phyloP scores from a whole-genome alignment of 1,284 basidiomycete genomes.

The Leucoagaricus sp. region DNA sequence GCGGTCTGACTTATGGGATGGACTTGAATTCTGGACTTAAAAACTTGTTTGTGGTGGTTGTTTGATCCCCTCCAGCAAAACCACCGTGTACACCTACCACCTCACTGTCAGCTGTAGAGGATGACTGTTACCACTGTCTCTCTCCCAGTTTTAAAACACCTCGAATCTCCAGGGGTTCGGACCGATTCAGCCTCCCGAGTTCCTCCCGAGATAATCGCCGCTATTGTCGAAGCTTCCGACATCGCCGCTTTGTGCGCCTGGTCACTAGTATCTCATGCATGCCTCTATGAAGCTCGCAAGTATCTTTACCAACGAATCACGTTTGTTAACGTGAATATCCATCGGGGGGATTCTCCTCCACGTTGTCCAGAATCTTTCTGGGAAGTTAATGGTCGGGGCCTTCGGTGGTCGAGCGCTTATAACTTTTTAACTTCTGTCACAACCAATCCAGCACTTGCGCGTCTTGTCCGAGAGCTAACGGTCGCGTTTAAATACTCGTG shows the following conservation, averaged over 20 bases:
- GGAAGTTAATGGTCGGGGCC: background rate
- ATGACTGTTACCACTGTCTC: too few relatives aligned
- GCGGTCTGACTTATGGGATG: too few relatives aligned
- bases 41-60: too few relatives aligned
- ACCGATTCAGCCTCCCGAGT: conserved; percentile 46
- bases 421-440: background rate
- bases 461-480: background rate
- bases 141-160: too few relatives aligned
- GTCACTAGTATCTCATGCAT: background rate
- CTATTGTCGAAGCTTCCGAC: background rate
- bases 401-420: background rate
- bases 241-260: background rate
- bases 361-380: too few relatives aligned
- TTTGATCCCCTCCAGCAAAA: too few relatives aligned
- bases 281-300: background rate
- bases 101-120: too few relatives aligned
- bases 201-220: background rate
- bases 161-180: background rate
- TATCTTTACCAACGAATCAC: background rate
- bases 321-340: too few relatives aligned
- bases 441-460: background rate
- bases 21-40: too few relatives aligned
- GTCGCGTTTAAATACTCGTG: background rate
- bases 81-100: too few relatives aligned
- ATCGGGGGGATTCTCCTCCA: background rate